Conservation (phyloP, 2,329 filamentous ascomycete genomes). For the Alternaria longipes region DNA sequence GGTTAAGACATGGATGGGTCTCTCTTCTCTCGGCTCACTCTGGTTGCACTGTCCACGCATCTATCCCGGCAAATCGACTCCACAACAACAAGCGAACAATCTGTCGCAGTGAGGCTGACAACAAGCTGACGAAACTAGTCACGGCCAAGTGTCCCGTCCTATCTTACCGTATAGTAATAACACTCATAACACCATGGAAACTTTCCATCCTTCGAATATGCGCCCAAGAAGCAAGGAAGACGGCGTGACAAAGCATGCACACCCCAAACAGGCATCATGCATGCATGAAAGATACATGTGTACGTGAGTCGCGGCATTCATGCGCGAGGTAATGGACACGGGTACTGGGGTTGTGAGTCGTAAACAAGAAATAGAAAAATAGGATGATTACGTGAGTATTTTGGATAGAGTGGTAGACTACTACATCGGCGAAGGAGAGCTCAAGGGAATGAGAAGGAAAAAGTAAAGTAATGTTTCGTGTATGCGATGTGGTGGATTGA, state of each 20-base stretch:
- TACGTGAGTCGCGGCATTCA: neutral
- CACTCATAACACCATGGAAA: neutral
- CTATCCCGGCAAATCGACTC: neutral
- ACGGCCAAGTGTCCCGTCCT: neutral
- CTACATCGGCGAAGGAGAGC: neutral
- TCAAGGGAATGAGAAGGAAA: neutral
- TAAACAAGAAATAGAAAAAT: neutral
- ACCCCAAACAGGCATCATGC: neutral
- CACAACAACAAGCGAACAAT: neutral
- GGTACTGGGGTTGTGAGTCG: neutral
- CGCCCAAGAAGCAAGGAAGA: slow-evolving; percentile 3
- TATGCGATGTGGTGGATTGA: neutral
- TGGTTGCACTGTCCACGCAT: neutral
- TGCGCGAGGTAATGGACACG: slow-evolving; percentile 1
- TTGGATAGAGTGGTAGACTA: neutral
- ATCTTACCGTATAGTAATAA: neutral
- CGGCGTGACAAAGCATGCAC: neutral
- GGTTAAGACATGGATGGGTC: neutral
- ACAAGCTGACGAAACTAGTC: neutral
- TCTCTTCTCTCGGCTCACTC: neutral
- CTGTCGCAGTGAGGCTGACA: neutral
- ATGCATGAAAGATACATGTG: neutral
- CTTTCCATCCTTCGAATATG: neutral
- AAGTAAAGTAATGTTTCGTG: neutral
- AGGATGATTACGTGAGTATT: neutral